Conservation (phyloP, 495 filamentous ascomycete species). For the Aspergillus baeticus region DNA sequence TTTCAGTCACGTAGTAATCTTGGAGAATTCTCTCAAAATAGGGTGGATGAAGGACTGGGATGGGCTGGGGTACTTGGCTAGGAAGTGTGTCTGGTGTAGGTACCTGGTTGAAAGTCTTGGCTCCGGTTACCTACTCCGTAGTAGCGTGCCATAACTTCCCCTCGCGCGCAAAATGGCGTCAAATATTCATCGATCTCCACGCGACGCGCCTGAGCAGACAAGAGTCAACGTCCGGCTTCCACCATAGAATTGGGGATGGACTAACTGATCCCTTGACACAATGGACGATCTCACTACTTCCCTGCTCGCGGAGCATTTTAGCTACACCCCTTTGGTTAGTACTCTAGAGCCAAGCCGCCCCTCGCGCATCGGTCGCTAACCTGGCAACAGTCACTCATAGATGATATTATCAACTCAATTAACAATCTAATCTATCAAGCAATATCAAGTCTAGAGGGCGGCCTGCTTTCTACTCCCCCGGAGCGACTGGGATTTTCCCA, state of each 20-base stretch:
- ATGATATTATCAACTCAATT: constrained; percentile 95
- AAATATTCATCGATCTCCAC: constrained; percentile 13
- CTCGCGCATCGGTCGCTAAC: constrained; percentile 20
- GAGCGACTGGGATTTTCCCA: constrained; percentile 70
- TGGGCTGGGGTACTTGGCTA: background rate
- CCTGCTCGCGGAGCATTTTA: constrained; percentile 92
- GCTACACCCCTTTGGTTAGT: constrained; percentile 87
- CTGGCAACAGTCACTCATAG: constrained; percentile 71
- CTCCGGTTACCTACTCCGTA: no score
- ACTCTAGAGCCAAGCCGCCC: background rate
- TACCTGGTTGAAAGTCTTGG: background rate
- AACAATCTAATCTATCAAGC: constrained; percentile 87
- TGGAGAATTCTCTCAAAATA: no score
- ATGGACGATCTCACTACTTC: constrained; percentile 58
- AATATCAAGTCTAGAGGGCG: constrained; percentile 77
- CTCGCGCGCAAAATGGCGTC: constrained; percentile 3
- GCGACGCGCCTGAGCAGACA: constrained; percentile 17
- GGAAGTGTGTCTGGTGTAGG: no score
- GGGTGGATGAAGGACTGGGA: no score
- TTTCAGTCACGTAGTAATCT: no score
- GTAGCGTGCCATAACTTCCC: constrained; percentile 7
- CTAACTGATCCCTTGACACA: constrained; percentile 4
- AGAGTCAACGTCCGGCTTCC: background rate
- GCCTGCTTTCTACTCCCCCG: constrained; percentile 69
- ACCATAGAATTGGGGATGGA: constrained; percentile 4